Conservation (phyloP, 176 grass and related monocot genomes). For the Neostapfia colusana region DNA sequence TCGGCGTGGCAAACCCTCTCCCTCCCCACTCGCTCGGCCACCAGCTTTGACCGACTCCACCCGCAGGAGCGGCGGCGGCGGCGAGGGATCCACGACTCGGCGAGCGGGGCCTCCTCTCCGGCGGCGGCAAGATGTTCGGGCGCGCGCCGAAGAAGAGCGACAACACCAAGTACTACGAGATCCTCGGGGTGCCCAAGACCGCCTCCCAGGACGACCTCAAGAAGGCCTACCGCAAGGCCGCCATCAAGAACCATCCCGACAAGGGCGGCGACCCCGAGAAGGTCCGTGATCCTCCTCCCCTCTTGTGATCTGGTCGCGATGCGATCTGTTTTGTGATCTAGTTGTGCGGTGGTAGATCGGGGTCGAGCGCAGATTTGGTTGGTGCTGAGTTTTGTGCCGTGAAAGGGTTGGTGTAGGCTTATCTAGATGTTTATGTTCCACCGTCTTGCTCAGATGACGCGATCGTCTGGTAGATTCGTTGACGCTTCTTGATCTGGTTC, state of each 20-base stretch:
- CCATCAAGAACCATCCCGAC: constrained; percentile 99
- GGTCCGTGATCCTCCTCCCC: constrained; percentile 36
- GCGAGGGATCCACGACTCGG: not conserved
- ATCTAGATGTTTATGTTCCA: not conserved
- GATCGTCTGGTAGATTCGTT: not conserved
- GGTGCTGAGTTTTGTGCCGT: not conserved
- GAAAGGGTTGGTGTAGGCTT: not conserved
- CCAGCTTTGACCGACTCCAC: not conserved
- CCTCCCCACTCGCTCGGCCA: constrained; percentile 28
- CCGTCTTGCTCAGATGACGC: not conserved
- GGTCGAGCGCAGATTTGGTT: not conserved
- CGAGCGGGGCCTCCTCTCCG: not conserved
- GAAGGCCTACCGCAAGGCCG: constrained; percentile 99
- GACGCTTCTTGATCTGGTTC: constrained; percentile 8
- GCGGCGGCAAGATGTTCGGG: constrained; percentile 80
- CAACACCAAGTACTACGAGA: constrained; percentile 94
- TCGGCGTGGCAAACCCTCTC: constrained; percentile 39
- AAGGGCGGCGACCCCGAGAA: constrained; percentile 99
- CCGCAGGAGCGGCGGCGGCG: constrained; percentile 31
- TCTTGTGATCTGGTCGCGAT: not conserved
- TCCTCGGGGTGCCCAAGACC: constrained; percentile 87
- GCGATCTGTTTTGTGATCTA: constrained; percentile 14
- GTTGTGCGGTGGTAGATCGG: constrained; percentile 13
- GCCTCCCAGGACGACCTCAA: constrained; percentile 98
- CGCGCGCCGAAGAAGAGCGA: constrained; percentile 97